A percentile compares a stretch with the other conserved stretches of the same genome.
These are phyloP conservation scores for Blastobotrys malaysiensis DNA, from an alignment of 1,139 yeast genomes.

Conservation along the genomic window DNA sequence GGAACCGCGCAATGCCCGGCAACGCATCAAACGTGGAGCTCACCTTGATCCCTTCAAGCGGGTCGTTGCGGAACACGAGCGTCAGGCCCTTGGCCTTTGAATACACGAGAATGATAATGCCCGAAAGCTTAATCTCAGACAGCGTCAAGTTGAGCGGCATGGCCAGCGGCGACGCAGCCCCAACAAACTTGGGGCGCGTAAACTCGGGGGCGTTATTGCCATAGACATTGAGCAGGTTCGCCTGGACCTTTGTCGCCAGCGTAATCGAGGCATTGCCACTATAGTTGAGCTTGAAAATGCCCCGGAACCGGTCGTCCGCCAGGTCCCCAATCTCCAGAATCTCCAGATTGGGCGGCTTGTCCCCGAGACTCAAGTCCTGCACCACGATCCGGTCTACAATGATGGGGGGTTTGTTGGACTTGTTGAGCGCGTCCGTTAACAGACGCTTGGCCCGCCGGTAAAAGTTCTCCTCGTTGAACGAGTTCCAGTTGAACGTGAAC, in stretches of 20 bases:
- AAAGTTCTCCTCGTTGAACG: conserved; percentile 66
- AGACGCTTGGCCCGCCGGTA: conserved; percentile 62
- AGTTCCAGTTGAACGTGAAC: conserved; percentile 72
- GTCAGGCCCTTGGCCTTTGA: conserved; percentile 79
- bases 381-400: conserved; percentile 70
- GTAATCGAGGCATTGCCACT: conserved; percentile 78
- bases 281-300: conserved; percentile 77
- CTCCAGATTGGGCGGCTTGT: conserved; percentile 71
- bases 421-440: conserved; percentile 69
- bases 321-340: conserved; percentile 82
- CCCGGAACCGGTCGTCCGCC: conserved; percentile 73
- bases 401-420: conserved; percentile 68
- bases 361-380: conserved; percentile 72
- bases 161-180: conserved; percentile 64
- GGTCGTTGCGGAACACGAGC: conserved; percentile 82
- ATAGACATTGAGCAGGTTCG: conserved; percentile 73
- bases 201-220: conserved; percentile 41
- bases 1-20: conserved; percentile 72
- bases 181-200: conserved; percentile 60
- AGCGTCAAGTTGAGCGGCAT: conserved; percentile 74
- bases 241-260: conserved; percentile 76
- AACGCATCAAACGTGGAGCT: conserved; percentile 81
- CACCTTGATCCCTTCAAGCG: conserved; percentile 74
- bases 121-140: conserved; percentile 66
- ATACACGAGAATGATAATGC: conserved; percentile 80